Conservation (phyloP, 257 asterid genomes). For the Cordia subcordata region DNA sequence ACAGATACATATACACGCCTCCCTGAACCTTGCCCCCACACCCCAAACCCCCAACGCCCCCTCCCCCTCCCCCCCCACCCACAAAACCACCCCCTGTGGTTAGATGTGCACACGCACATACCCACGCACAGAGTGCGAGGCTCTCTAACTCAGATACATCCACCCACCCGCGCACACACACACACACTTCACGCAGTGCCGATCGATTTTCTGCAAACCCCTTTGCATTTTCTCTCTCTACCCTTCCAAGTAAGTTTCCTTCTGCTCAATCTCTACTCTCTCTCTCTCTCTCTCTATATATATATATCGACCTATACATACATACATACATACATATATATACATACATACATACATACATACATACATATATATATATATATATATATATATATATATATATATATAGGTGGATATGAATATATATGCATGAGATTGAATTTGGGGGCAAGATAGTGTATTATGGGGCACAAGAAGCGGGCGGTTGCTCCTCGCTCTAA, state of each 20-base stretch:
- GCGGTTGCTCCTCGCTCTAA: slow-evolving; percentile 38
- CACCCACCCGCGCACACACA: background rate
- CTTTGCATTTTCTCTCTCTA: slow-evolving; percentile 12
- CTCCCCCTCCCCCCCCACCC: no score
- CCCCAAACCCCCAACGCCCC: no score
- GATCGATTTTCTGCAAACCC: slow-evolving; percentile 10
- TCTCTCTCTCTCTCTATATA: slow-evolving; percentile 1
- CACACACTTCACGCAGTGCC: background rate
- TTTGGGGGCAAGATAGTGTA: slow-evolving; percentile 15
- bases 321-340: background rate
- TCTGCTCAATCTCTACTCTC: background rate
- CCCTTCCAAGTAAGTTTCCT: slow-evolving; percentile 14
- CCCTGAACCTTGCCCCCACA: no score
- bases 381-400: background rate
- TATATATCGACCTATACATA: no score
- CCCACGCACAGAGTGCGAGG: background rate
- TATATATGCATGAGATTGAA: slow-evolving; percentile 19
- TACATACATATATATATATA: slow-evolving; percentile 9
- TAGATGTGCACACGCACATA: slow-evolving; percentile 9
- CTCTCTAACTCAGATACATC: background rate
- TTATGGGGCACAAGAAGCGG: slow-evolving; percentile 52
- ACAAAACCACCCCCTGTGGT: slow-evolving; percentile 18
- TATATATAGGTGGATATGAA: background rate
- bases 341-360: background rate
- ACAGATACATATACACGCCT: no score